Base-by-base conservation (phyloP, 108 stramenopile genomes). In the Cyclotella baltica region DNA sequence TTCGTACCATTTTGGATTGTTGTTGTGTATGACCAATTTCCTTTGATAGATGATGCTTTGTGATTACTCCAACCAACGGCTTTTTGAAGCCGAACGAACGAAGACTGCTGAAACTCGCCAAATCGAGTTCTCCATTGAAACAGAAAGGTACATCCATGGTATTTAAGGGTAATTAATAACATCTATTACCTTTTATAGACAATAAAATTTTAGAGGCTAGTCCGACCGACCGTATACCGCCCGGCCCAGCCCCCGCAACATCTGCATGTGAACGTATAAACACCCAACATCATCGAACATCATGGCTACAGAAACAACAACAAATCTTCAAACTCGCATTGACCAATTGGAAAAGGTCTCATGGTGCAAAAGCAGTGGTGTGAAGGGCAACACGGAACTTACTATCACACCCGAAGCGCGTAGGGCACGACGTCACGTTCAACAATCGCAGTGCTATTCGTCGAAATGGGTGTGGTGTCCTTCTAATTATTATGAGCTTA, bases 401-500 rank as follows among this genome's bases (percentile, higher is more conserved):
- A 43, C 51, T 27, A 63, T 70, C 61, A 70, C 77, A 10, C 27
- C 68, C 23, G 61, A 50, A n/a, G 27, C 90, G 74, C 77, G 85
- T 4, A 77, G 90, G 27, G 90, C 89, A n/a, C 88, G 89, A 38
- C 58, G 46, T 18, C 88, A 81, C 35, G 89, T 91, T 1, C 58
- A 72, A 35, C 52, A 37, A 3, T 46, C 75, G n/a, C 66, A 64
- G 16, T 69, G 87, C 28, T 88, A 86, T 51, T 83, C 84, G 0
- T 80, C 83, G 46, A 61, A 66, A 64, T 92, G 91, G 89, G 87
- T 77, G 28, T 90, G 83, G 77, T 92, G 92, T 6, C 89, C 90
- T 0, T 51, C 78, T 10, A 62, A 80, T 28, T 92, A 96, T 63
- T 93, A 96, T 69, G 55, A 51, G n/a, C 76, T 77, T 57, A 43